Base-by-base conservation (phyloP, 306 rosid species). In the Canavalia ensiformis region DNA sequence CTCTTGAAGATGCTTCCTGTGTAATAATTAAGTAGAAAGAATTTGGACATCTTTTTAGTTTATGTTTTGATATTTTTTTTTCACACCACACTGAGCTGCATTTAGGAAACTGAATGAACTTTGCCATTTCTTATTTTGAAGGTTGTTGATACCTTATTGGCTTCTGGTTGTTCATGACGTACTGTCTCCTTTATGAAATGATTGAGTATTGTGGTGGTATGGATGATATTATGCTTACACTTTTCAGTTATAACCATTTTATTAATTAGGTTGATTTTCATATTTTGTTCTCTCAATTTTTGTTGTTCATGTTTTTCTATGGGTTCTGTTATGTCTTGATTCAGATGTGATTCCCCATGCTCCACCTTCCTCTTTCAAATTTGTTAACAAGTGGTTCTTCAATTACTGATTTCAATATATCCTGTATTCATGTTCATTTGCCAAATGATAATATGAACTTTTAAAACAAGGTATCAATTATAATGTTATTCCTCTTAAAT, bases 331-430 rank as follows among this genome's bases (percentile, higher is more conserved):
- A 8, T 6, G 2, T 63, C 45, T 44, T 31, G 64, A 62, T 80
- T 62, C 44, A 62, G 78, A 49, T 72, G 68, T 80, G 51, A 49
- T 37, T 35, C 44, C 54, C 49, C 64, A 46, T 9, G 70, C 56
- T 69, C 45, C 30, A 50, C 62, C 41, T 68, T 31, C 28, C 52
- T 45, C 31, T 33, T 46, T 9, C 42, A 39, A 39, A 2, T 39
- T 39, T 39, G 42, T 39, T 39, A 2, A 39, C 42, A 8, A 80
- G 73, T 31, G 59, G 45, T 80, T n/a, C 56, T 35, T 62, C 74
- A 52, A n/a, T 63, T 51, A 30, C 63, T 5, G 50, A 72, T 31
- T 52, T 1, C 3, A 41, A 51, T 42, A 29, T 78, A 44, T 30
- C 30, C 12, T 33, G 25, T 34, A 47, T 59, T 44, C 37, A 67